A percentile compares a stretch with the other conserved stretches of the same genome.
Evolutionary conservation across 495 filamentous ascomycete genomes (phyloP).

Genomic region (Xylaria venustula): DNA sequence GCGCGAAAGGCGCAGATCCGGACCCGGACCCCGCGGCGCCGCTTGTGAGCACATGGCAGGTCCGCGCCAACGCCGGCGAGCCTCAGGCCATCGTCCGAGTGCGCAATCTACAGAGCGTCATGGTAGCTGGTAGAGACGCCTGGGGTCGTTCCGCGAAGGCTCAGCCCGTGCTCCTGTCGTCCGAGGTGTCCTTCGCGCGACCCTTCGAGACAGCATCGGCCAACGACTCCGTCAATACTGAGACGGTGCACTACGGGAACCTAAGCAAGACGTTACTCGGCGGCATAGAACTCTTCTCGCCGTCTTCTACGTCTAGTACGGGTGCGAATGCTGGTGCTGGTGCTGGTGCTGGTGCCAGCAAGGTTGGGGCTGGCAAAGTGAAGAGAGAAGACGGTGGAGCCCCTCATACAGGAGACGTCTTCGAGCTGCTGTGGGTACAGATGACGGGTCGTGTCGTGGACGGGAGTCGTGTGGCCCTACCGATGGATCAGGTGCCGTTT

Average conservation of each 20-base stretch:
- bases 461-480: constrained; percentile 25
- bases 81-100: constrained; percentile 45
- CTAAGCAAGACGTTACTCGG: constrained; percentile 53
- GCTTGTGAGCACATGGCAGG: constrained; percentile 32
- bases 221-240: constrained; percentile 46
- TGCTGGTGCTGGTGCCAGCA: too few species aligned
- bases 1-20: constrained; percentile 10
- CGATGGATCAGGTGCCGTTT: constrained; percentile 30
- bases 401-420: constrained; percentile 22
- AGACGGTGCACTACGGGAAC: constrained; percentile 61
- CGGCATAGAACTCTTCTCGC: constrained; percentile 25
- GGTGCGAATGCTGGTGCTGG: too few species aligned
- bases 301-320: not conserved
- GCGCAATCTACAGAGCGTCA: constrained; percentile 47
- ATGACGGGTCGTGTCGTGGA: constrained; percentile 30
- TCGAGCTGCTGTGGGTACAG: constrained; percentile 31
- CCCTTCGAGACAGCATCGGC: constrained; percentile 49
- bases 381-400: not conserved
- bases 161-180: constrained; percentile 56
- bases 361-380: not conserved
- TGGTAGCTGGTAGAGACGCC: constrained; percentile 49
- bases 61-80: constrained; percentile 34
- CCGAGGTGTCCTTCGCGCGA: constrained; percentile 43
- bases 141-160: constrained; percentile 50
- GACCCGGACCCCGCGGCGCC: constrained; percentile 23